Evolutionary conservation across 1,139 yeast genomes (phyloP).

Genomic region (Saccharomyces pastorianus): DNA sequence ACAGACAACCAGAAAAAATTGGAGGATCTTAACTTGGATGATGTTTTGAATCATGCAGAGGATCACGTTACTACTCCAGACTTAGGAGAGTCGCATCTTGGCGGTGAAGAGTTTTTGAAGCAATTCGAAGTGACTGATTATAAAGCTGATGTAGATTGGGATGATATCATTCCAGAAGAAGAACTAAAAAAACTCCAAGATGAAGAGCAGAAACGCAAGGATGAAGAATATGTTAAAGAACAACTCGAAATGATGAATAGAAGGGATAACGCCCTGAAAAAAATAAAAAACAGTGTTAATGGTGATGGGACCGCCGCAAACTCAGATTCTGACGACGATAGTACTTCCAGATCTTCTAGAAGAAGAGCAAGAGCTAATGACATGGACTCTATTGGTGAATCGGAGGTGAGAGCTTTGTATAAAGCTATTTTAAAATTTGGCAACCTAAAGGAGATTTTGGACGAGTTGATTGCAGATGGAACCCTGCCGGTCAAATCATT

Average conservation of each 20-base stretch:
- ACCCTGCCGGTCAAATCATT: conserved; percentile 74
- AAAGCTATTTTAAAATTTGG: conserved; percentile 78
- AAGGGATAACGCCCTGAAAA: conserved; percentile 65
- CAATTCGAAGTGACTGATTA: conserved; percentile 98
- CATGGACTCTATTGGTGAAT: conserved; percentile 62
- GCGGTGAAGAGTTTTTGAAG: conserved; percentile 94
- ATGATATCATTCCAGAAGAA: conserved; percentile 95
- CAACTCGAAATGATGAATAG: conserved; percentile 83
- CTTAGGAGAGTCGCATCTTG: conserved; percentile 89
- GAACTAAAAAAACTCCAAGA: conserved; percentile 83
- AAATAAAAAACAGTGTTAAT: conserved; percentile 38
- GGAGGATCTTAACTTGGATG: conserved; percentile 92
- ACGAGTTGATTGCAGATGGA: conserved; percentile 82
- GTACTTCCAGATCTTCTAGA: conserved; percentile 28
- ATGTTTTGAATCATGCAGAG: conserved; percentile 92
- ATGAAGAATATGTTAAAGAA: conserved; percentile 78
- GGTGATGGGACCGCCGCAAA: conserved; percentile 31
- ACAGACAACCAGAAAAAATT: conserved; percentile 88
- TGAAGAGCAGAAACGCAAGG: conserved; percentile 79
- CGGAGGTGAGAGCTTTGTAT: conserved; percentile 81
- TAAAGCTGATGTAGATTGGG: conserved; percentile 98
- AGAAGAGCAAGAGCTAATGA: conserved; percentile 35
- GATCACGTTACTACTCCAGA: conserved; percentile 96
- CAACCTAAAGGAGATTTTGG: conserved; percentile 74
- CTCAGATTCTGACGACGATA: conserved; percentile 40